A percentile compares a stretch with the other conserved stretches of the same genome.
Evolutionary conservation across 805 yeast species (phyloP).

Genomic region (Pichia ethanolica): DNA sequence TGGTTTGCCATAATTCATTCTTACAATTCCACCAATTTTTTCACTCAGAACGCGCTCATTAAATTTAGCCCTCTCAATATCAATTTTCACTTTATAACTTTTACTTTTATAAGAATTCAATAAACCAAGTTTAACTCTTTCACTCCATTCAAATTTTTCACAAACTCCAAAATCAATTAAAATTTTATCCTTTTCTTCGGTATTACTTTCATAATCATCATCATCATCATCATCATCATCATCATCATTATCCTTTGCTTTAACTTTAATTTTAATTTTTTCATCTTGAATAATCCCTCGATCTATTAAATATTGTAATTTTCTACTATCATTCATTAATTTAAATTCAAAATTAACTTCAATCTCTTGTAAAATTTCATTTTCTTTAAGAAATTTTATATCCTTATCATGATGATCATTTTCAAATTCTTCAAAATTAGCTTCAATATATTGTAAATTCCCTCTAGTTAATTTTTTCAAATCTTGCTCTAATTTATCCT

Average conservation of each 20-base stretch:
- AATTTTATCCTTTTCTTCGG: not conserved
- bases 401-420: not conserved
- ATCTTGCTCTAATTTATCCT: constrained; percentile 7
- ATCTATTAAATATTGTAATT: constrained; percentile 2
- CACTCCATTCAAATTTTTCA: constrained; percentile 1
- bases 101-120: not conserved
- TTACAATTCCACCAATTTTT: not conserved
- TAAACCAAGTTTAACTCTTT: constrained; percentile 5
- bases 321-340: constrained; percentile 9
- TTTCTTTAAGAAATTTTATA: not conserved
- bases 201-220: too few relatives aligned
- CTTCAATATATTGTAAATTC: constrained; percentile 10
- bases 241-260: too few relatives aligned
- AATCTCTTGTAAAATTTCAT: not conserved
- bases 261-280: too few relatives aligned
- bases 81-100: not conserved
- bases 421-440: constrained; percentile 1
- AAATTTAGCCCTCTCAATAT: not conserved
- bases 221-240: too few relatives aligned
- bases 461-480: constrained; percentile 2
- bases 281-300: not conserved
- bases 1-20: not conserved
- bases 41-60: not conserved
- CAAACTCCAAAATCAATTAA: constrained; percentile 8
- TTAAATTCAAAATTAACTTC: constrained; percentile 5